Evolutionary conservation across 1,284 basidiomycete species (phyloP), one percentile per base, ranked within the genome.

Genomic region (Pyrrhoderma lamaoense): DNA sequence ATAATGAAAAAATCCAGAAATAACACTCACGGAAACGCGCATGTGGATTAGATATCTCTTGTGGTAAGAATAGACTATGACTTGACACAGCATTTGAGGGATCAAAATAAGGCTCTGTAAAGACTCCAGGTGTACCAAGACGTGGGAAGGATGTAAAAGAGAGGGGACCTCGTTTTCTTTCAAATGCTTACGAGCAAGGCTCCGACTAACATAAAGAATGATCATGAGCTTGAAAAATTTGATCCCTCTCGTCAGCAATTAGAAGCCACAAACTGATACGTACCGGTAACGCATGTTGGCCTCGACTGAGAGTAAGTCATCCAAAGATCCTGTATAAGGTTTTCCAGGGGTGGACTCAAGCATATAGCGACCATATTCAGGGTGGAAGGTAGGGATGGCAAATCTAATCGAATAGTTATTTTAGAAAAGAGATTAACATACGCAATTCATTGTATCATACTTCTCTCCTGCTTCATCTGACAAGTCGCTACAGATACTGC

Each of bases 321-420:
- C 75, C 35, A 95, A 80, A 21, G 79, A 85, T 14, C 90, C 92
- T 4, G 90, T 88, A 70, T 97, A 99, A 1, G 96, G 96, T 39
- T 80, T 79, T 2, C 96, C 96, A 0, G 96, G 96, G 0, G 95
- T 99, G 5, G 92, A 93, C 68, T 99, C 96, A 52, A 99, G 77
- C 96, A 99, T 99, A 73, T 92, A 99, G 38, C 94, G 81, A 45
- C 95, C 96, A 70, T 95, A 99, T 68, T 99, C 96, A 13, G 95
- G 95, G 65, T 99, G 96, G 65, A 96, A 99, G n/a, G 86, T 90
- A 2, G 94, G 93, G 22, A 93, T 78, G 18, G 81, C 75, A 34
- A 80, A 72, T 44, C 89, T 93, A 43, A 42, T 40, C 5, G 8
- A 14, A 22, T 5, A 16, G n/a, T 7, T 7, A 31, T 11, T 40